Evolutionary conservation across 1,284 basidiomycete genomes (phyloP).

Genomic region (Pseudozyma thailandica): DNA sequence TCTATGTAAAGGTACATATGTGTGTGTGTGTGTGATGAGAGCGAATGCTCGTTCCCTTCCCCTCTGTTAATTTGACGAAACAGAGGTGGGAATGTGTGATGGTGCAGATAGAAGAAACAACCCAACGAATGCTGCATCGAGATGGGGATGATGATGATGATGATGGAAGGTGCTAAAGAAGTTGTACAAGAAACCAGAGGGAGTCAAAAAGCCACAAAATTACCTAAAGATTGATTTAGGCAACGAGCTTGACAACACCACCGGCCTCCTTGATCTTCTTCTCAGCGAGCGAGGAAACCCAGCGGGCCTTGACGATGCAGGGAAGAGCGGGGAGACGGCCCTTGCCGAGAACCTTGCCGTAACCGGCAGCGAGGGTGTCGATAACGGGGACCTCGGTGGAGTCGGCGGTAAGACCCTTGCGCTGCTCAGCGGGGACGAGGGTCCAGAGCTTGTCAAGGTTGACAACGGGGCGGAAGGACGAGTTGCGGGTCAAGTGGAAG

Average conservation of each 20-base stretch:
- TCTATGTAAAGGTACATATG: slow-evolving; percentile 27
- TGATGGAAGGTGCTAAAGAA: neutral
- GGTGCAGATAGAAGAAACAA: neutral
- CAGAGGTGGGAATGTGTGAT: too few relatives aligned
- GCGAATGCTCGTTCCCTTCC: neutral
- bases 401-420: slow-evolving; percentile 54
- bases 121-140: neutral
- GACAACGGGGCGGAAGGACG: slow-evolving; percentile 90
- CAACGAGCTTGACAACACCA: slow-evolving; percentile 66
- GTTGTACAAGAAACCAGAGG: slow-evolving; percentile 6
- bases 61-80: too few relatives aligned
- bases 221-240: slow-evolving; percentile 19
- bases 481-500: slow-evolving; percentile 94
- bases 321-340: slow-evolving; percentile 65
- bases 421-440: slow-evolving; percentile 66
- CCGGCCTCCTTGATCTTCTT: slow-evolving; percentile 69
- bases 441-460: slow-evolving; percentile 73
- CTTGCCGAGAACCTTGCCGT: slow-evolving; percentile 68
- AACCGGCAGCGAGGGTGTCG: slow-evolving; percentile 67
- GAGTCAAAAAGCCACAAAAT: neutral
- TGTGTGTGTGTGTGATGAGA: slow-evolving; percentile 2
- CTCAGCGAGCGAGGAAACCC: slow-evolving; percentile 67
- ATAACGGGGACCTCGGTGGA: slow-evolving; percentile 67
- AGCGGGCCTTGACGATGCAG: slow-evolving; percentile 68
- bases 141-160: neutral